Conservation (phyloP, 192 early-diverging fungal genomes). For the Irineochytrium annulatum region DNA sequence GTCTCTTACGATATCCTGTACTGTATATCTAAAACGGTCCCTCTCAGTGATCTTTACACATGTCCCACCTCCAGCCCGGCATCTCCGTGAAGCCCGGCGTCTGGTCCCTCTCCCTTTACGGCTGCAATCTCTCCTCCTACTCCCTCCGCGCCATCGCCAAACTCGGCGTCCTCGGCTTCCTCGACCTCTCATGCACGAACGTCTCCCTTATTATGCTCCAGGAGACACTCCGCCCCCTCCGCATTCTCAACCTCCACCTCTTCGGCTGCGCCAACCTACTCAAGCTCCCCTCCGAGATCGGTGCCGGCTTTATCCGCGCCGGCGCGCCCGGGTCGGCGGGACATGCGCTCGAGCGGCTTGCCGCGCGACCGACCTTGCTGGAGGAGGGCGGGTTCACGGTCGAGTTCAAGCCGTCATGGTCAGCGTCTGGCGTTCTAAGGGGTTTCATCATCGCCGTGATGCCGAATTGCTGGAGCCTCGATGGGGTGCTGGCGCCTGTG, state of each 20-base stretch:
- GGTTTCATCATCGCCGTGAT: slow-evolving; percentile 34
- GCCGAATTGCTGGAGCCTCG: slow-evolving; percentile 39
- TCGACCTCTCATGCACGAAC: slow-evolving; percentile 37
- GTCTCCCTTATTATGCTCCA: slow-evolving; percentile 30
- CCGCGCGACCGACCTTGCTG: not conserved
- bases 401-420: too few relatives aligned
- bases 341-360: not conserved
- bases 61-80: too few relatives aligned
- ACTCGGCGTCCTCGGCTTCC: slow-evolving; percentile 31
- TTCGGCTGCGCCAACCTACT: slow-evolving; percentile 23
- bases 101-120: too few relatives aligned
- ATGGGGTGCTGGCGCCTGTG: slow-evolving; percentile 31
- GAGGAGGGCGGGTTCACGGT: not conserved
- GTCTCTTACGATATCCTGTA: too few relatives aligned
- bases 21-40: too few relatives aligned
- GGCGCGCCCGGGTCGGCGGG: not conserved
- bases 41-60: too few relatives aligned
- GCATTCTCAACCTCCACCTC: slow-evolving; percentile 25
- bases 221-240: slow-evolving; percentile 17
- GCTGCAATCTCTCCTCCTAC: too few relatives aligned
- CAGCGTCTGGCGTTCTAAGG: slow-evolving; percentile 5
- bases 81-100: too few relatives aligned
- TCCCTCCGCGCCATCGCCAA: slow-evolving; percentile 12
- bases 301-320: not conserved
- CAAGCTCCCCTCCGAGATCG: not conserved